Conservation (phyloP, 2,329 filamentous ascomycete species). For the Neonectria magnoliae region DNA sequence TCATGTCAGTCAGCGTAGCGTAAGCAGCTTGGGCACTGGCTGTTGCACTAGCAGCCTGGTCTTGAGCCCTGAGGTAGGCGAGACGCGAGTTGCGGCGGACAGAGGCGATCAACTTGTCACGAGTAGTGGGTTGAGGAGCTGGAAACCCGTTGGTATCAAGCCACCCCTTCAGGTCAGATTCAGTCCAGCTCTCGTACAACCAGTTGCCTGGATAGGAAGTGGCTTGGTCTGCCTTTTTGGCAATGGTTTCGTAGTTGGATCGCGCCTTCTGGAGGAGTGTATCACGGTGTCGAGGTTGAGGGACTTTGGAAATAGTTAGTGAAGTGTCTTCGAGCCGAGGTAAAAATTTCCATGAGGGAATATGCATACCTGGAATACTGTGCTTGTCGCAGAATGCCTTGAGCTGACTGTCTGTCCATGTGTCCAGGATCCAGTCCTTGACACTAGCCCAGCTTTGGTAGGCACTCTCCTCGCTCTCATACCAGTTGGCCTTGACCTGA, state of each 20-base stretch:
- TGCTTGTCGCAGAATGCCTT: conserved; percentile 93
- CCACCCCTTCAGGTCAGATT: conserved; percentile 94
- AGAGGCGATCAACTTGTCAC: conserved; percentile 87
- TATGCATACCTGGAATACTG: conserved; percentile 73
- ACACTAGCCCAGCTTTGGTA: conserved; percentile 76
- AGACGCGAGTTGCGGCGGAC: conserved; percentile 92
- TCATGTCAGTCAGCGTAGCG: conserved; percentile 79
- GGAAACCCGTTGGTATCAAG: conserved; percentile 89
- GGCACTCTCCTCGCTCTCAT: conserved; percentile 80
- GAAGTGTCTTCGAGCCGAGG: too few relatives aligned
- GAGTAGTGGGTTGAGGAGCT: conserved; percentile 82
- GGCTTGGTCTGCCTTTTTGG: conserved; percentile 80
- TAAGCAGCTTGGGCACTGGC: conserved; percentile 76
- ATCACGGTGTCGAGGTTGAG: conserved; percentile 88
- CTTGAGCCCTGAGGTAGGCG: conserved; percentile 74
- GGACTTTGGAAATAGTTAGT: conserved; percentile 58
- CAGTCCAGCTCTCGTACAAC: conserved; percentile 90
- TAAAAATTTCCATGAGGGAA: neutral
- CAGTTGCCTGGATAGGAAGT: conserved; percentile 92
- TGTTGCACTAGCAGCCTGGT: conserved; percentile 67
- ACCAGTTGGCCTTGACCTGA: conserved; percentile 79
- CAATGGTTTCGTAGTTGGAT: conserved; percentile 80
- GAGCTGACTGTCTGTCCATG: conserved; percentile 92
- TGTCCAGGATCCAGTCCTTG: conserved; percentile 94
- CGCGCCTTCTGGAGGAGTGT: conserved; percentile 80